Evolutionary conservation across 2,329 filamentous ascomycete genomes (phyloP).

Genomic region (Sphaerulina musiva): DNA sequence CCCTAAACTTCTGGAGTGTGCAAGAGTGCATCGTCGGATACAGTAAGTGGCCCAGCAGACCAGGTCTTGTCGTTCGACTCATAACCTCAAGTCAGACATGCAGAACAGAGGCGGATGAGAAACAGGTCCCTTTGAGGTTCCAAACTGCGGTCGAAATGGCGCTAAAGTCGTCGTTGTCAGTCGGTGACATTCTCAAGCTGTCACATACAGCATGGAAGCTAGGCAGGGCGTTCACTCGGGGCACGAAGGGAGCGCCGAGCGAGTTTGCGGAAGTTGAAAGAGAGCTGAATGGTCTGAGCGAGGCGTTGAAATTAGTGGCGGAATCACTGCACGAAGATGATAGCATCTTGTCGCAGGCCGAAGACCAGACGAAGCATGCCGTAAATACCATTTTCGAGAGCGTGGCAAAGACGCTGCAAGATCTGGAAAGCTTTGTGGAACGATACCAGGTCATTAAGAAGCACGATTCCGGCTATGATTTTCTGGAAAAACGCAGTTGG

Average conservation of each 20-base stretch:
- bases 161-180: slow-evolving; percentile 21
- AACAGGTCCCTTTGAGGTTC: not conserved
- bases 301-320: slow-evolving; percentile 41
- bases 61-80: too few species aligned
- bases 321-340: slow-evolving; percentile 38
- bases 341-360: slow-evolving; percentile 33
- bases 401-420: slow-evolving; percentile 37
- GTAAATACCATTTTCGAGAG: slow-evolving; percentile 37
- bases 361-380: slow-evolving; percentile 33
- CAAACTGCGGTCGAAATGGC: slow-evolving; percentile 17
- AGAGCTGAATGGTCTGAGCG: slow-evolving; percentile 39
- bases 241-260: slow-evolving; percentile 35
- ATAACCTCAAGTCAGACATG: not conserved
- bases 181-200: slow-evolving; percentile 43
- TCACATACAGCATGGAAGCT: slow-evolving; percentile 44
- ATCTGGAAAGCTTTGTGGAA: slow-evolving; percentile 42
- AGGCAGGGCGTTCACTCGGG: slow-evolving; percentile 40
- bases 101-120: not conserved
- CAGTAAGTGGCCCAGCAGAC: too few species aligned
- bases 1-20: too few species aligned
- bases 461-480: slow-evolving; percentile 36
- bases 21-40: too few species aligned
- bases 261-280: slow-evolving; percentile 41
- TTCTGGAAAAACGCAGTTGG: slow-evolving; percentile 41
- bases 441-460: slow-evolving; percentile 42